Evolutionary conservation across 345 rosid genomes (phyloP).

Genomic region (Adansonia digitata): DNA sequence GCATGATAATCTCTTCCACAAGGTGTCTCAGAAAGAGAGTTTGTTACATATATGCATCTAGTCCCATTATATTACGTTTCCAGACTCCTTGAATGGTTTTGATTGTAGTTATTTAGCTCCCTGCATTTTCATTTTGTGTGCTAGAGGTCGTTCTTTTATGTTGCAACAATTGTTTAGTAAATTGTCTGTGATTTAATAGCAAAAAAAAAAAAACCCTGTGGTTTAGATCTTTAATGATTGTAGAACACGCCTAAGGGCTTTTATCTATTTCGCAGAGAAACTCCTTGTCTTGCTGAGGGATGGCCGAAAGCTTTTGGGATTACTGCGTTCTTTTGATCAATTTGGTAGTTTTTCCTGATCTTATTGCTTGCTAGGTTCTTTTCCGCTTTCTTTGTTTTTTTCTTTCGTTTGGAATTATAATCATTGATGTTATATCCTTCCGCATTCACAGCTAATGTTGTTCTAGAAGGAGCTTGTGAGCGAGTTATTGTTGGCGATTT

Average conservation of each 20-base stretch:
- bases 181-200: neutral
- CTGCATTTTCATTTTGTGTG: neutral
- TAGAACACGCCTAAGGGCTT: neutral
- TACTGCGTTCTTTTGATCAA: slow-evolving; percentile 95
- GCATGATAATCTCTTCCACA: neutral
- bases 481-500: slow-evolving; percentile 82
- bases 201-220: neutral
- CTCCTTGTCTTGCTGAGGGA: slow-evolving; percentile 87
- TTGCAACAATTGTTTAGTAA: neutral
- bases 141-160: neutral
- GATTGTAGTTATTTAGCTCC: neutral
- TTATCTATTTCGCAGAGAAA: slow-evolving; percentile 47
- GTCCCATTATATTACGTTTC: neutral
- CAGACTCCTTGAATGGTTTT: neutral
- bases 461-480: slow-evolving; percentile 91
- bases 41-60: neutral
- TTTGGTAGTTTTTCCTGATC: slow-evolving; percentile 44
- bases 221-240: neutral
- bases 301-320: slow-evolving; percentile 85
- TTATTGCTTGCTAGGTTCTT: neutral
- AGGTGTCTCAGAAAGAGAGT: neutral
- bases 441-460: slow-evolving; percentile 72
- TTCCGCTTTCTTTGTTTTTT: too few relatives aligned
- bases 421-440: slow-evolving; percentile 2
- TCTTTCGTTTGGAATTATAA: neutral